Evolutionary conservation across 208 protist genomes (phyloP).

Genomic region (Trypanosoma lewisi): DNA sequence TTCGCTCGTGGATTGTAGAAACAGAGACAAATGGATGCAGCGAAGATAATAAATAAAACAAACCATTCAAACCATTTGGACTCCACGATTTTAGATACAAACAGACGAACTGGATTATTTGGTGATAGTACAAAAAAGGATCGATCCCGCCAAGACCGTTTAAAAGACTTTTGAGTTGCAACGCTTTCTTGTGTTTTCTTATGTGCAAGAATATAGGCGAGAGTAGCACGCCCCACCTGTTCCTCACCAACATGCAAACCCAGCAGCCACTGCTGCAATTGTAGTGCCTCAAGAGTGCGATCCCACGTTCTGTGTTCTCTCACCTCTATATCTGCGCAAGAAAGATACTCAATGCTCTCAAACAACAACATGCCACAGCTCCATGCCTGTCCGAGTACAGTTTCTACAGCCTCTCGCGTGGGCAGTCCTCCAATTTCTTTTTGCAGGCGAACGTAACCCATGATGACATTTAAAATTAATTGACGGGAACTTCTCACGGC

Average conservation of each 20-base stretch:
- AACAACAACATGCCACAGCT: conserved; percentile 89
- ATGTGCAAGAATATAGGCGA: conserved; percentile 83
- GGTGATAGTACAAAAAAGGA: conserved; percentile 66
- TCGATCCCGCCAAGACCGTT: conserved; percentile 61
- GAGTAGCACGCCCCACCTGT: conserved; percentile 84
- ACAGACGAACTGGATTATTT: conserved; percentile 51
- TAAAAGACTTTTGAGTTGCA: conserved; percentile 32
- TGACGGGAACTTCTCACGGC: conserved; percentile 79
- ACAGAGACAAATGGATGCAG: conserved; percentile 75
- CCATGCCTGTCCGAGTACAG: conserved; percentile 86
- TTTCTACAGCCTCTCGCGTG: conserved; percentile 72
- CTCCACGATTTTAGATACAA: conserved; percentile 42
- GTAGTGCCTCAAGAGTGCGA: conserved; percentile 63
- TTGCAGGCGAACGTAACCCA: conserved; percentile 78
- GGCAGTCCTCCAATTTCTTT: conserved; percentile 56
- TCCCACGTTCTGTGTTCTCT: conserved; percentile 65
- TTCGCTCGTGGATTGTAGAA: conserved; percentile 50
- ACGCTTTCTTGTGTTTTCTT: conserved; percentile 58
- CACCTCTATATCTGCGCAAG: conserved; percentile 66
- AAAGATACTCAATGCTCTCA: conserved; percentile 82
- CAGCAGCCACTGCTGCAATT: conserved; percentile 86
- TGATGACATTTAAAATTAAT: conserved; percentile 76
- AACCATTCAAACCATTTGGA: conserved; percentile 66
- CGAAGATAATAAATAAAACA: conserved; percentile 67
- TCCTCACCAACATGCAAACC: conserved; percentile 90